Evolutionary conservation across 148 eudicot species (phyloP).

Genomic region (Diospyros lotus): DNA sequence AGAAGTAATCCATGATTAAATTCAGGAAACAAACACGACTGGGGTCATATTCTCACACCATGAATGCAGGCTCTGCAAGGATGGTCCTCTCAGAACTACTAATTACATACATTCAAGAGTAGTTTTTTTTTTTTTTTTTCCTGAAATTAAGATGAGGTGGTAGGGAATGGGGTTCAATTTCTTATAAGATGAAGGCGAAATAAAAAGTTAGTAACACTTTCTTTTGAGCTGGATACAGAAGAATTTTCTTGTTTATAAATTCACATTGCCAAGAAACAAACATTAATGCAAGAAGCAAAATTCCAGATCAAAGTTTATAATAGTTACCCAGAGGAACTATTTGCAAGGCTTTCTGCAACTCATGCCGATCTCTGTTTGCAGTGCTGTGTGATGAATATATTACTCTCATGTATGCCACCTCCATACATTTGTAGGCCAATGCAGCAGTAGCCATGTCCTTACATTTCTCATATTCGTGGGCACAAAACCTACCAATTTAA

Average conservation of each 20-base stretch:
- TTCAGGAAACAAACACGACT: too few species aligned
- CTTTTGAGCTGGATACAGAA: background rate
- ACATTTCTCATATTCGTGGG: slow-evolving; percentile 77
- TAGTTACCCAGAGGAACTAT: slow-evolving; percentile 72
- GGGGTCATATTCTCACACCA: background rate
- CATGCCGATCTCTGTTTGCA: slow-evolving; percentile 72
- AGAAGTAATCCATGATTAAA: too few species aligned
- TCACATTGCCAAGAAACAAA: background rate
- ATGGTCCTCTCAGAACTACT: background rate
- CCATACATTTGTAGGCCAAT: slow-evolving; percentile 92
- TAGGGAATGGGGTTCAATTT: background rate
- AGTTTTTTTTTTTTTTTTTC: background rate
- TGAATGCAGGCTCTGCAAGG: background rate
- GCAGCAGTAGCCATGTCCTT: slow-evolving; percentile 95
- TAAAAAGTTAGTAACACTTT: background rate
- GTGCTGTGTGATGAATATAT: slow-evolving; percentile 52
- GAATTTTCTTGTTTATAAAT: background rate
- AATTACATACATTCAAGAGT: background rate
- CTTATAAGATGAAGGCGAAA: background rate
- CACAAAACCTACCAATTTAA: slow-evolving; percentile 60
- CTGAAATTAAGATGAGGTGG: background rate
- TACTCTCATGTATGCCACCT: slow-evolving; percentile 85
- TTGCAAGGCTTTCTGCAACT: slow-evolving; percentile 71
- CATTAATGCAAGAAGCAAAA: background rate
- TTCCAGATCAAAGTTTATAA: background rate